Base-by-base conservation (phyloP, 2,329 filamentous ascomycete genomes). In the Macroventuria anomochaeta region DNA sequence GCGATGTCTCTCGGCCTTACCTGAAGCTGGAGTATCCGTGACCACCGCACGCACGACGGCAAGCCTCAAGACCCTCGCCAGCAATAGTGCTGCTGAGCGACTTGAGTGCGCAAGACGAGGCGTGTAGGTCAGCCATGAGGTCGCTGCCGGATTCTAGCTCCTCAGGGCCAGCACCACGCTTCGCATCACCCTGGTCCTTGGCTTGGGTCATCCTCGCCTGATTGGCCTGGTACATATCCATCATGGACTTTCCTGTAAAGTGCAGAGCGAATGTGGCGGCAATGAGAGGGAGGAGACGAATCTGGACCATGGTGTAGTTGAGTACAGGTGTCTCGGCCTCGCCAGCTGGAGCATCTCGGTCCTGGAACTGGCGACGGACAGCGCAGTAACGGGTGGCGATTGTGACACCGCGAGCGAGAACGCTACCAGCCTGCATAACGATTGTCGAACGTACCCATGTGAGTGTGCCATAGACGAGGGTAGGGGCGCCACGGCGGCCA, bases 271-370 rank as follows among this genome's bases (percentile, higher is more conserved):
- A 92, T 1, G 88, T 89, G 2, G 88, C 83, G 0, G 89, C 89
- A 7, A 93, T 78, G 3, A 92, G 79, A 1, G 89, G 88, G 18
- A 92, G 77, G 2, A 92, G 79, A 40, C 89, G 84, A 66, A 88
- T 83, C 71, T 91, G 88, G 7, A 92, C 89, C 85, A 90, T 91
- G 58, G 88, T 90, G 75, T 92, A 92, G 78, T 92, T 88, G 23
- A 92, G 78, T 1, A 92, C 89, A 64, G 88, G 87, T 69, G 86
- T 91, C 77, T 92, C 89, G 5, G 83, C 84, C 57, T 81, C 79
- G 32, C 77, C 79, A 31, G 82, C 78, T 23, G 81, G 79, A 5
- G 86, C 84, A 73, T 91, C 89, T 5, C 85, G 83, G 63, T 92
- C 89, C 71, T 90, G 86, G 78, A 92, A 92, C 68, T 92, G 89